Evolutionary conservation across 164 flowering plant genomes (phyloP), one percentile per base, ranked within the genome.

Genomic region (Buxus sempervirens): DNA sequence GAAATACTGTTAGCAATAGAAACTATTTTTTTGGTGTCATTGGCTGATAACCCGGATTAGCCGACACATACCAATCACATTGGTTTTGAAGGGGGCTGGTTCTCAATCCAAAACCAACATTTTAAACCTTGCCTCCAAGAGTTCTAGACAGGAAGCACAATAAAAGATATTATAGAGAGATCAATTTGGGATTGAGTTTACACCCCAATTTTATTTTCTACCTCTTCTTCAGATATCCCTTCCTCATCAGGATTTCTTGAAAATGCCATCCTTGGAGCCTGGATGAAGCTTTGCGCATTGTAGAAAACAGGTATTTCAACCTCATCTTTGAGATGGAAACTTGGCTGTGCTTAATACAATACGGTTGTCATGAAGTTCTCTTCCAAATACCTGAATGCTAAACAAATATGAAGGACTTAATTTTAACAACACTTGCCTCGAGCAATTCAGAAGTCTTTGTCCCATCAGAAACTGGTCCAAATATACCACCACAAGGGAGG

Each of bases 191-290:
- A 9, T 9, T 18, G 14, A 54, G 32, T 57, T 32, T 48, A 18
- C 26, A 48, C 21, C 42, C 54, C 26, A 21, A 54, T 68, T 26
- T 42, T 25, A 41, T 25, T 10, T 10, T 38, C n/a, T 73, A 80
- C 90, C 79, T 78, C 83, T 66, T 72, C 70, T 69, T 75, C 78
- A 63, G 79, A 78, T 25, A 78, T 70, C 10, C 53, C 62, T 69
- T 81, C 83, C 42, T 80, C 85, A 58, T 69, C 81, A 18, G 76
- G 67, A 49, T 57, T 49, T 38, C 54, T 62, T 54, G 45, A 0
- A 23, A 64, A 73, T 67, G 32, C 38, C 42, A 69, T 60, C 51
- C 60, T 69, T 23, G 70, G 69, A 23, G 72, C 73, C 45, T 23
- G 65, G 42, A 32, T 24, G 28, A 67, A 59, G 54, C 64, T 59